Evolutionary conservation across 768 basidiomycete species (phyloP).

Genomic region (Galerina sulciceps): DNA sequence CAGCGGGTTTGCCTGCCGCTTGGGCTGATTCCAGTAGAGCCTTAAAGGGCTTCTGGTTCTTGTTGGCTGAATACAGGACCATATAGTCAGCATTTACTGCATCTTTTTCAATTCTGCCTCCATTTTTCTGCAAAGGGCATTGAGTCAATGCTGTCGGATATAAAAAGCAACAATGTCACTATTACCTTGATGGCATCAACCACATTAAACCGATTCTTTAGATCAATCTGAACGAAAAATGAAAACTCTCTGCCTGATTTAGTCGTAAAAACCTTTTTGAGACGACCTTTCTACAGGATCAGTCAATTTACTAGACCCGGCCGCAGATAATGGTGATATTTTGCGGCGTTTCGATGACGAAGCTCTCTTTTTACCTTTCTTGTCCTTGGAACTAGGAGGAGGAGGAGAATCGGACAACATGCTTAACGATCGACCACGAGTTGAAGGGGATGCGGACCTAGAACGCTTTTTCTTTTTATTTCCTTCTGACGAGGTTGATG

Average conservation of each 20-base stretch:
- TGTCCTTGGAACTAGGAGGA: background rate
- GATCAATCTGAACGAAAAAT: constrained; percentile 75
- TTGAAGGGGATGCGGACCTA: background rate
- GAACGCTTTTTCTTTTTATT: background rate
- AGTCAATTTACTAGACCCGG: background rate
- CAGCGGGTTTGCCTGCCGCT: constrained; percentile 44
- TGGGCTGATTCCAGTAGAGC: constrained; percentile 43
- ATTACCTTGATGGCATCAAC: constrained; percentile 64
- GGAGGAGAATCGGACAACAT: constrained; percentile 1
- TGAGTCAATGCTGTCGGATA: background rate
- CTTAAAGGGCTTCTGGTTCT: constrained; percentile 44
- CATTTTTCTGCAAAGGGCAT: constrained; percentile 55
- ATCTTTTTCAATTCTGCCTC: constrained; percentile 59
- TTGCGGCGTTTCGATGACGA: constrained; percentile 21
- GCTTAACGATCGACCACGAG: background rate
- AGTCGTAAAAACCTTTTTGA: constrained; percentile 45
- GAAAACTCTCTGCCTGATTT: constrained; percentile 45
- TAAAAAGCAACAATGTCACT: background rate
- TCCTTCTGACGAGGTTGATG: background rate
- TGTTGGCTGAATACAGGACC: constrained; percentile 55
- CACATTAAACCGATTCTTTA: constrained; percentile 53
- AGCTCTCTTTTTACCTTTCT: constrained; percentile 12
- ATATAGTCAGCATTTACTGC: constrained; percentile 64
- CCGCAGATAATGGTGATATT: constrained; percentile 11
- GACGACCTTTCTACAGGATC: constrained; percentile 10